phyloP scores from a whole-genome alignment of 371 early-diverging fungal species.

The Batrachochytrium dendrobatidis region DNA sequence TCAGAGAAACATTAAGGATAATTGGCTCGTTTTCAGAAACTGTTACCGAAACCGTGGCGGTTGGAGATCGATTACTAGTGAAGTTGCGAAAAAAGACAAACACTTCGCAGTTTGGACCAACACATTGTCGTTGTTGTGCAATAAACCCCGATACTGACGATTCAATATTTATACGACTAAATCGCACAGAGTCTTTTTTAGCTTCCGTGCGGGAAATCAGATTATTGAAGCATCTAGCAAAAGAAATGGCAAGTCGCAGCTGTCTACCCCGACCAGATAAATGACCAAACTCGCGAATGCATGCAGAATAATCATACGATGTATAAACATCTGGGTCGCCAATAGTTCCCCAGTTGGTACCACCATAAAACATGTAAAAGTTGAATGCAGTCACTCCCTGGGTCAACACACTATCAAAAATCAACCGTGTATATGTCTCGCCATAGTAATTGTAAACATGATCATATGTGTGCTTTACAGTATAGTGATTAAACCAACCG shows the following conservation, averaged over 20 bases:
- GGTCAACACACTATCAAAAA: slow-evolving; percentile 56
- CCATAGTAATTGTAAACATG: slow-evolving; percentile 64
- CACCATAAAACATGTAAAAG: slow-evolving; percentile 75
- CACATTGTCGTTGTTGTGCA: neutral
- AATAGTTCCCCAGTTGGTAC: slow-evolving; percentile 76
- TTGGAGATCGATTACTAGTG: slow-evolving; percentile 33
- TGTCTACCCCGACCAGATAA: slow-evolving; percentile 59
- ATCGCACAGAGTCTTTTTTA: slow-evolving; percentile 2
- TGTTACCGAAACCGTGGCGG: slow-evolving; percentile 43
- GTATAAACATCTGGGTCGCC: slow-evolving; percentile 58
- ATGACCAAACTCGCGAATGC: slow-evolving; percentile 71
- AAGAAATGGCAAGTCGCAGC: slow-evolving; percentile 53
- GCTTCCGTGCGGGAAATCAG: slow-evolving; percentile 52
- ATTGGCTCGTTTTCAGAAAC: neutral
- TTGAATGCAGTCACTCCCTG: slow-evolving; percentile 64
- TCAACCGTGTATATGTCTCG: slow-evolving; percentile 55
- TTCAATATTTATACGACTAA: neutral
- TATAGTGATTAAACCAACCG: slow-evolving; percentile 75
- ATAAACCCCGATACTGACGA: neutral
- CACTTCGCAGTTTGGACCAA: slow-evolving; percentile 20
- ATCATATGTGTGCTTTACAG: slow-evolving; percentile 59
- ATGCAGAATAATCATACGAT: slow-evolving; percentile 70
- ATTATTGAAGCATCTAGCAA: slow-evolving; percentile 59
- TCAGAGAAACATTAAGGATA: slow-evolving; percentile 43
- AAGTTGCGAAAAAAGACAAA: slow-evolving; percentile 71